Percentiles rank a stretch among this genome's conserved stretches.
Conservation (phyloP, 2,329 filamentous ascomycete genomes). For the Rhynchosporium graminicola region DNA sequence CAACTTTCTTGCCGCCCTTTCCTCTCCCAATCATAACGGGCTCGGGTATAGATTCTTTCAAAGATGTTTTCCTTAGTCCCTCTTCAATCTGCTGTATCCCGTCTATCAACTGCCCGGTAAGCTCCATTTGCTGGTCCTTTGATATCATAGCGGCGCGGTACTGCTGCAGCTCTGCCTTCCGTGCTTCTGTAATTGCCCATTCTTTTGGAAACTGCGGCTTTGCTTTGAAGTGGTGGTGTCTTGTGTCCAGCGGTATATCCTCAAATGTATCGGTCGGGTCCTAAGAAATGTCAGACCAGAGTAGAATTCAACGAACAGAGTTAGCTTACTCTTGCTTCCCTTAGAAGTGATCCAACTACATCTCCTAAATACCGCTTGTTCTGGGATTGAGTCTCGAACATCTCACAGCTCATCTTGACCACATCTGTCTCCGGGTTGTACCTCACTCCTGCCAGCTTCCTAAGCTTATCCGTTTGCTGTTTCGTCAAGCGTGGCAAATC, state of each 20-base stretch:
- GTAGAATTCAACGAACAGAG: background rate
- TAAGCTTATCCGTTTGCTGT: conserved; percentile 74
- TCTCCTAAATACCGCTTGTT: conserved; percentile 96
- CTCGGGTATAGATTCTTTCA: conserved; percentile 33
- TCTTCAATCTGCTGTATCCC: conserved; percentile 53
- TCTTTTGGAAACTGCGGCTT: conserved; percentile 74
- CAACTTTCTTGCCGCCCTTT: conserved; percentile 30
- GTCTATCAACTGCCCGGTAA: conserved; percentile 59
- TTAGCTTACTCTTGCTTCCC: conserved; percentile 64
- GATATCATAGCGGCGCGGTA: conserved; percentile 54
- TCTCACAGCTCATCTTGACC: conserved; percentile 88
- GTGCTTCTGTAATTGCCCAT: conserved; percentile 77
- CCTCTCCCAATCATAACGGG: conserved; percentile 31
- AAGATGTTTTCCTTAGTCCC: conserved; percentile 36
- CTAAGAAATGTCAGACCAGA: conserved; percentile 42
- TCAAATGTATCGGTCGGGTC: conserved; percentile 79
- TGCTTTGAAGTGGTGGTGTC: conserved; percentile 74
- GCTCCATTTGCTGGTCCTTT: conserved; percentile 55
- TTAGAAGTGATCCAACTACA: conserved; percentile 70
- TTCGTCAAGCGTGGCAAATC: conserved; percentile 70
- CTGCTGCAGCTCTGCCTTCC: conserved; percentile 64
- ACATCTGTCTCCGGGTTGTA: conserved; percentile 84
- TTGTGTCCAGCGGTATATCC: conserved; percentile 85
- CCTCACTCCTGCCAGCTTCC: conserved; percentile 81
- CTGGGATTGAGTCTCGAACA: conserved; percentile 84